Percentiles rank a stretch among this genome's conserved stretches.
These are phyloP conservation scores for Kluyveromyces wickerhamii DNA, from an alignment of 805 yeast species.

Conservation along the genomic window DNA sequence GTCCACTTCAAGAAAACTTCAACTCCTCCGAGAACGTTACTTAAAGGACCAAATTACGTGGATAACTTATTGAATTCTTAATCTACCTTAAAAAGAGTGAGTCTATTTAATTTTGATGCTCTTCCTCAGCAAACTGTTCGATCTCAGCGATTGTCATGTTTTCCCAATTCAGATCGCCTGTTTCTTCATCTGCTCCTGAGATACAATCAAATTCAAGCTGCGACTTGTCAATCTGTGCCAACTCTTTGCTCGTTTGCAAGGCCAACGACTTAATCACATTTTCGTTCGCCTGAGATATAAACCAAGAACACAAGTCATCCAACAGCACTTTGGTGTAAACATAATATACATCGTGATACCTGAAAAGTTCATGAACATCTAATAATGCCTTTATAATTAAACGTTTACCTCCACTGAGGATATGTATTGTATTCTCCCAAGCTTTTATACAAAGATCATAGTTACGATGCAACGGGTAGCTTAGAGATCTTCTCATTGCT, in stretches of 20 bases:
- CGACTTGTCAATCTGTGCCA: conserved; percentile 32
- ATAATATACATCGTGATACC: conserved; percentile 78
- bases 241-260: conserved; percentile 47
- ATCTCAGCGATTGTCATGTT: conserved; percentile 46
- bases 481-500: conserved; percentile 61
- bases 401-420: conserved; percentile 62
- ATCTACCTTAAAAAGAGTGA: neutral
- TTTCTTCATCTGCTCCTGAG: conserved; percentile 30
- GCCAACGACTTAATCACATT: conserved; percentile 53
- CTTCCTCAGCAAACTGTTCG: conserved; percentile 49
- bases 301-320: conserved; percentile 74
- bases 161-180: conserved; percentile 34
- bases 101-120: conserved; percentile 19
- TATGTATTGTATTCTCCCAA: conserved; percentile 67
- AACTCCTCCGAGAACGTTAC: conserved; percentile 5
- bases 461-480: conserved; percentile 74
- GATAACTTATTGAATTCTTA: conserved; percentile 17
- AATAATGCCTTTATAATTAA: conserved; percentile 53
- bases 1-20: neutral
- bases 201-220: conserved; percentile 40
- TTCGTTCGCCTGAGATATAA: conserved; percentile 51
- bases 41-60: conserved; percentile 19
- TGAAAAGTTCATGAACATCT: conserved; percentile 59
- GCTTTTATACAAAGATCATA: conserved; percentile 49
- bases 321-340: conserved; percentile 71